These are phyloP conservation scores for Lactarius tabidus DNA, from an alignment of 768 basidiomycete species.

Conservation along the genomic window DNA sequence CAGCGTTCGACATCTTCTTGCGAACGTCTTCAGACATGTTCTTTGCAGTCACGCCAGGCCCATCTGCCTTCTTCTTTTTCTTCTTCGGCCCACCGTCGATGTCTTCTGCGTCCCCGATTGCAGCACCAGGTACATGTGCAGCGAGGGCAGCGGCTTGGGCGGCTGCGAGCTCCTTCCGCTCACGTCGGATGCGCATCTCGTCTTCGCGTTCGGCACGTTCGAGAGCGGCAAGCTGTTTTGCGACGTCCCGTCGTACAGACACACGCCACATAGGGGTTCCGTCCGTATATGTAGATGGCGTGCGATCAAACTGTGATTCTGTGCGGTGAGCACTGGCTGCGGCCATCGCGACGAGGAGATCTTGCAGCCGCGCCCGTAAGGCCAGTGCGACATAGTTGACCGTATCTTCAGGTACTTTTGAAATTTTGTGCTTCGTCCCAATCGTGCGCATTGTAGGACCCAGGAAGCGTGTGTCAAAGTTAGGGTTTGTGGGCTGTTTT, in stretches of 20 bases:
- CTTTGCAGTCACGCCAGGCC: conserved; percentile 76
- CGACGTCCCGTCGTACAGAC: conserved; percentile 70
- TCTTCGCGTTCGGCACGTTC: conserved; percentile 84
- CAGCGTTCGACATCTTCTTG: conserved; percentile 89
- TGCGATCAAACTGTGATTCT: conserved; percentile 64
- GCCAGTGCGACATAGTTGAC: conserved; percentile 78
- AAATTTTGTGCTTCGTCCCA: conserved; percentile 64
- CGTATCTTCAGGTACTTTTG: conserved; percentile 62
- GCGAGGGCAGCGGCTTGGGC: conserved; percentile 67
- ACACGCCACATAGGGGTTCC: conserved; percentile 81
- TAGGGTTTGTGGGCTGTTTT: conserved; percentile 66
- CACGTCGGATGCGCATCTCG: conserved; percentile 66
- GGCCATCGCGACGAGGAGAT: conserved; percentile 64
- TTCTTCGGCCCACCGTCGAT: conserved; percentile 59
- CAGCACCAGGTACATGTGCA: conserved; percentile 51
- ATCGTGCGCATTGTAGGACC: conserved; percentile 65
- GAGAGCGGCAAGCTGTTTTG: conserved; percentile 68
- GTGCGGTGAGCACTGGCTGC: conserved; percentile 63
- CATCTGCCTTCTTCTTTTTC: conserved; percentile 78
- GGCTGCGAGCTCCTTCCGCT: conserved; percentile 74
- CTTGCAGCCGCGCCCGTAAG: conserved; percentile 68
- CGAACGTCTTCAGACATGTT: conserved; percentile 91
- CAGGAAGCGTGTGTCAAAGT: conserved; percentile 64
- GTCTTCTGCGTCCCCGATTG: conserved; percentile 48
- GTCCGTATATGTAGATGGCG: conserved; percentile 62